Percentiles rank a stretch among this genome's conserved stretches.
Conservation (phyloP, 2,329 filamentous ascomycete species). For the Nectriaceae sp. region DNA sequence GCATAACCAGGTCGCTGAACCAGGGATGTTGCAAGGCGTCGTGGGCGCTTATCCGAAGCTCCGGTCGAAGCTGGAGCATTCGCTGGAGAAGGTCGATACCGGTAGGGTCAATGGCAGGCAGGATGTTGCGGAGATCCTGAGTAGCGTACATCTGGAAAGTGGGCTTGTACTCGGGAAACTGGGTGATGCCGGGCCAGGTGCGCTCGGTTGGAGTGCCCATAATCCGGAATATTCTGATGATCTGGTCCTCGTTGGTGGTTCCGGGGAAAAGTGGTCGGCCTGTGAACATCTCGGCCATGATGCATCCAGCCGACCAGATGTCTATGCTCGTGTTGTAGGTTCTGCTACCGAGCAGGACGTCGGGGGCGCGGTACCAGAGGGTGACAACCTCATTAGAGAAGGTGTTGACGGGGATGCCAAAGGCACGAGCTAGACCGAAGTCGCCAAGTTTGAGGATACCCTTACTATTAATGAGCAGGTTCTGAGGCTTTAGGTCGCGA, state of each 20-base stretch:
- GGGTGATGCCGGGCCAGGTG: slow-evolving; percentile 91
- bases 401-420: slow-evolving; percentile 96
- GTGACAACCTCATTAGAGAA: slow-evolving; percentile 98
- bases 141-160: slow-evolving; percentile 95
- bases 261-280: slow-evolving; percentile 94
- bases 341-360: slow-evolving; percentile 88
- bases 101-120: slow-evolving; percentile 85
- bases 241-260: slow-evolving; percentile 97
- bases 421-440: slow-evolving; percentile 90
- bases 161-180: slow-evolving; percentile 96
- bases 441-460: slow-evolving; percentile 90
- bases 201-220: slow-evolving; percentile 98
- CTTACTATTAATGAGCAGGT: slow-evolving; percentile 91
- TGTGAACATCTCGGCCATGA: slow-evolving; percentile 99
- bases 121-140: slow-evolving; percentile 81
- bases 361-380: slow-evolving; percentile 94
- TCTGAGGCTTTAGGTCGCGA: slow-evolving; percentile 94
- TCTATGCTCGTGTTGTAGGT: slow-evolving; percentile 99
- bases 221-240: slow-evolving; percentile 94
- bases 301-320: slow-evolving; percentile 98
- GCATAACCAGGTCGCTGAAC: slow-evolving; percentile 76
- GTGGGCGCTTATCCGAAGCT: slow-evolving; percentile 84
- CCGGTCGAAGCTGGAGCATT: slow-evolving; percentile 91
- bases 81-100: slow-evolving; percentile 85
- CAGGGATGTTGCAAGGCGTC: slow-evolving; percentile 89